A percentile compares a stretch with the other conserved stretches of the same genome.
Evolutionary conservation across 2,329 filamentous ascomycete species (phyloP).

Genomic region (Alternaria solani): DNA sequence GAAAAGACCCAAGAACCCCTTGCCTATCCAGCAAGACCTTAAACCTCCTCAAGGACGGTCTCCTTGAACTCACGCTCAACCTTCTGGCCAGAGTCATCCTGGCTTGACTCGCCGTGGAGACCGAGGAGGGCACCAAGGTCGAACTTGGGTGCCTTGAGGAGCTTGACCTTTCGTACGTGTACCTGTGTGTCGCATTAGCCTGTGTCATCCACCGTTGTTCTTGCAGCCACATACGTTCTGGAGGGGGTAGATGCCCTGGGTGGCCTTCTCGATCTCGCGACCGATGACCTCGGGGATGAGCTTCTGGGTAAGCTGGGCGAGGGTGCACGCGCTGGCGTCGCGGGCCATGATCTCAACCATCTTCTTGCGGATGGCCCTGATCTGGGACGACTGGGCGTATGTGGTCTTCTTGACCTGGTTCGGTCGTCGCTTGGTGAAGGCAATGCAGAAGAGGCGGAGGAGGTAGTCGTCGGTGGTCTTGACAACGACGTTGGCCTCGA

Average conservation of each 20-base stretch:
- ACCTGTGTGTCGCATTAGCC: conserved; percentile 66
- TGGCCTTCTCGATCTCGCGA: conserved; percentile 99
- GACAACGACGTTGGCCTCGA: conserved; percentile 99
- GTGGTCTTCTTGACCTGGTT: conserved; percentile 99
- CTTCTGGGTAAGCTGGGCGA: conserved; percentile 97
- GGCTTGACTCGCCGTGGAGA: conserved; percentile 96
- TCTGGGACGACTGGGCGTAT: conserved; percentile 96
- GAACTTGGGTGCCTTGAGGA: conserved; percentile 98
- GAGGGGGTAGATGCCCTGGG: conserved; percentile 98
- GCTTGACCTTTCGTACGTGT: conserved; percentile 99
- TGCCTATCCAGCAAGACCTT: conserved; percentile 59
- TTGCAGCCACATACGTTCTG: conserved; percentile 77
- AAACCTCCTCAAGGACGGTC: conserved; percentile 91
- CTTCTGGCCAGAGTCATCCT: conserved; percentile 97
- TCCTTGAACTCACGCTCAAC: conserved; percentile 99
- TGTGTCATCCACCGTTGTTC: conserved; percentile 1
- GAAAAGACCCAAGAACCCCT: conserved; percentile 50
- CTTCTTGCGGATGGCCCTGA: conserved; percentile 98
- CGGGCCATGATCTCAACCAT: conserved; percentile 99
- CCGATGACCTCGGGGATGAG: conserved; percentile 99
- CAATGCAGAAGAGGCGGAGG: conserved; percentile 97
- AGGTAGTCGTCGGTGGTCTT: conserved; percentile 99
- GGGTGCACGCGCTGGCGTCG: conserved; percentile 92
- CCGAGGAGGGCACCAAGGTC: conserved; percentile 95
- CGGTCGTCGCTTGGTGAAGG: conserved; percentile 98